Evolutionary conservation across 140 eudicot species (phyloP), one percentile per base, ranked within the genome.

Genomic region (Anethum foeniculum): DNA sequence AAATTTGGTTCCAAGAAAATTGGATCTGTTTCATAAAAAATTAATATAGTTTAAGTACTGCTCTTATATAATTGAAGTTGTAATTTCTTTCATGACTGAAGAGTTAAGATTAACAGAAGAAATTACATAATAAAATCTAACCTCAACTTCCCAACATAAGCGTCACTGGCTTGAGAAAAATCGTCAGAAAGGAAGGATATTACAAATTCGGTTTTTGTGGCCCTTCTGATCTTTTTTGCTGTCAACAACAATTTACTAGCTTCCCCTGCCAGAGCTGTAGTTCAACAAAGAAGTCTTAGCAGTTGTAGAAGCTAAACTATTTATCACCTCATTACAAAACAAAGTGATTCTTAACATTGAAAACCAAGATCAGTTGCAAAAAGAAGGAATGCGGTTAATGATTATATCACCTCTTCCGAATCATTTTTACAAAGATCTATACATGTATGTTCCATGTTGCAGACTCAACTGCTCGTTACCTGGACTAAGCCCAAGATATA

Each of bases 71-170:
- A 36, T 5, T 71, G 46, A 71, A 71, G 21, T 30, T 28, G 0
- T 25, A 65, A 43, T 8, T 38, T 43, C 36, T 73, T 23, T n/a
- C 21, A 21, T 28, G 51, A 48, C 27, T 74, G 19, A 28, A 48
- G 56, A 74, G 58, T 5, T 7, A n/a, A 8, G 28, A 25, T 36
- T 3, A 46, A 75, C 13, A 6, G 19, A 47, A 9, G 62, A 48
- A 8, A 47, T 5, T n/a, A 74, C 27, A 21, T 15, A 8, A 75
- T n/a, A 10, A 25, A 47, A 75, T 25, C 79, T 75, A 15, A 77
- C 71, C 80, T 77, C 71, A 77, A 77, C 36, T 34, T 77, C 69
- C 80, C 80, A 56, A 52, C 80, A 77, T 77, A 51, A 34, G 80
- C 54, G 19, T 77, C 71, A 32, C 69, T 51, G 48, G 80, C 80